These are phyloP conservation scores for Chalaropsis ovoidea DNA, from an alignment of 2,329 filamentous ascomycete species.

Conservation along the genomic window DNA sequence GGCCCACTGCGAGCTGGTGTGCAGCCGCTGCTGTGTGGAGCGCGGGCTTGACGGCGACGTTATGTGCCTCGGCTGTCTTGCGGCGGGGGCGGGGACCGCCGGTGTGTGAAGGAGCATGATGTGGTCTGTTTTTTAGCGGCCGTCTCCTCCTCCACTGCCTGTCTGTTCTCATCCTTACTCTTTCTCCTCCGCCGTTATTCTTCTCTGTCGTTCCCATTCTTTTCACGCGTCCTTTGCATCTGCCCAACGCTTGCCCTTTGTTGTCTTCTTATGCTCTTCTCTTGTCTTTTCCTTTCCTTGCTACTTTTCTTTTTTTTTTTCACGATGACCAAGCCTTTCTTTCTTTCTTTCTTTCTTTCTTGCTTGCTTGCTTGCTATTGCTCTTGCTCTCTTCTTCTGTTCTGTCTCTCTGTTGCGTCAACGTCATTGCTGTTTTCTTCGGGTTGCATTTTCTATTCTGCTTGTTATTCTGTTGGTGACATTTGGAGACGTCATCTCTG, in stretches of 20 bases:
- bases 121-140: too few species aligned
- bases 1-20: conserved; percentile 47
- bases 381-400: conserved; percentile 3
- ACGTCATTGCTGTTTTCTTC: too few species aligned
- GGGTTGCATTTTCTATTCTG: too few species aligned
- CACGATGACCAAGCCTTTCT: not conserved
- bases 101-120: not conserved
- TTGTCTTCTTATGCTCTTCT: not conserved
- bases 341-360: not conserved
- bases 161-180: not conserved
- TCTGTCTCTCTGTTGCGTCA: not conserved
- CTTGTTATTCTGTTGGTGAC: too few species aligned
- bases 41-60: conserved; percentile 54
- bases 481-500: too few species aligned
- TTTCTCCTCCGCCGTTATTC: not conserved
- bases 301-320: not conserved
- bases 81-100: conserved; percentile 27
- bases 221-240: not conserved
- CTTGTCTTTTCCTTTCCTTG: not conserved
- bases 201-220: not conserved
- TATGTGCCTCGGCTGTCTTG: conserved; percentile 53
- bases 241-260: not conserved
- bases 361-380: not conserved
- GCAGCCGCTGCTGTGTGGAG: conserved; percentile 60
- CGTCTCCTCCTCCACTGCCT: not conserved